A percentile compares a stretch with the other conserved stretches of the same genome.
phyloP scores from a whole-genome alignment of 345 rosid genomes.

The Eucalyptus grandis region DNA sequence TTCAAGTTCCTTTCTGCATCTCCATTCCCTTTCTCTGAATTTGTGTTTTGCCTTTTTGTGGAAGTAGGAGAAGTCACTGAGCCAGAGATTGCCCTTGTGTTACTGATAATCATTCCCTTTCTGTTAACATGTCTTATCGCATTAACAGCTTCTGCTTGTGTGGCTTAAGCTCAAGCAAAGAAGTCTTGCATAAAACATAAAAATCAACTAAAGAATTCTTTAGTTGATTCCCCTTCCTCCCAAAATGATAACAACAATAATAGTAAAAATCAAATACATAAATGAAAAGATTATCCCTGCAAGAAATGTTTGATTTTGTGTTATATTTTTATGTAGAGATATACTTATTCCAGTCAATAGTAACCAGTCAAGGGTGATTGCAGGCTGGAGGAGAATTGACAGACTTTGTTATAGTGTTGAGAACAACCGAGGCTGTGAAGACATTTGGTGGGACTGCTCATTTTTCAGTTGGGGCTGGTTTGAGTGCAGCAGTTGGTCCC shows the following conservation, averaged over 20 bases:
- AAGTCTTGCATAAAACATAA: neutral
- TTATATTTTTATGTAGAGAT: neutral
- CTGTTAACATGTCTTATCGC: neutral
- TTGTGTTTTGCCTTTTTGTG: neutral
- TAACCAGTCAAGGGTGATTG: neutral
- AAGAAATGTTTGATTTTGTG: neutral
- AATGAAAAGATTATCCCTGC: neutral
- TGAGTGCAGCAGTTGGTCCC: constrained; percentile 82
- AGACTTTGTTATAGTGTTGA: constrained; percentile 80
- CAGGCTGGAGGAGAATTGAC: constrained; percentile 98
- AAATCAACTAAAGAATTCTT: neutral
- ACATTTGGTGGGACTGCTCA: constrained; percentile 85
- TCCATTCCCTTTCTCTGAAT: neutral
- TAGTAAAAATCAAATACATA: neutral
- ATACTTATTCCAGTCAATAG: neutral
- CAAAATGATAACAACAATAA: neutral
- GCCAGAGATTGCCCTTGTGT: neutral
- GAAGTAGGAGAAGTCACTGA: neutral
- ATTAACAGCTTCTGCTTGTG: neutral
- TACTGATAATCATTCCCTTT: neutral
- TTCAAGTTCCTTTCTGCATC: neutral
- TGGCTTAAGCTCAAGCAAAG: neutral
- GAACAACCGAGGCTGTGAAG: constrained; percentile 72
- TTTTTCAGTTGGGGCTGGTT: constrained; percentile 84
- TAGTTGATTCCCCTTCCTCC: neutral